Base-by-base conservation (phyloP, 306 rosid genomes). In the Fragaria ananassa region DNA sequence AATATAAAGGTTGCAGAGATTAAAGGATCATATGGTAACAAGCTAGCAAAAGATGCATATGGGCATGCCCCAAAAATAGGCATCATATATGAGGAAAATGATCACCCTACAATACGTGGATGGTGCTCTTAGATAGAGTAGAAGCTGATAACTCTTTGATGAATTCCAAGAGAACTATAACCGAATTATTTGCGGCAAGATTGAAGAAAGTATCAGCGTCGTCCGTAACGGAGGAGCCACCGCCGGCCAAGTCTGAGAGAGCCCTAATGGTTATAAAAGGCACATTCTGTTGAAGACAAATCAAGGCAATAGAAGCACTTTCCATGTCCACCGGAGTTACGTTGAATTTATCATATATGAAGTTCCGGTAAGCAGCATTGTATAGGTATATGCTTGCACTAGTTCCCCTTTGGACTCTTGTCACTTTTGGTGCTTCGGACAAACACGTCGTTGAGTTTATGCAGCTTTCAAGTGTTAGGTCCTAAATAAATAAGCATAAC, bases 361-460 rank as follows among this genome's bases (percentile, higher is more conserved):
- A 89, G 19, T 60, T 77, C 9, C 90, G 51, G 47, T 83, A 86
- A 11, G 90, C 87, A 0, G 82, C 76, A 37, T 72, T 53, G 49
- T 79, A 81, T 1, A 83, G 39, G 54, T 76, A 86, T 15, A 89
- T 68, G 71, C 87, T 71, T 19, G 82, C 79, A 58, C 90, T 86
- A 13, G 84, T 37, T 58, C 90, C 90, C 68, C 86, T 76, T 0
- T 77, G 8, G 11, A 86, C 90, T 7, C 82, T 69, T 10, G 31
- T 10, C 47, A 89, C 85, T 75, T 77, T 83, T 0, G 93, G 93
- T 29, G 39, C 72, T 3, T 63, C 71, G 1, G 83, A 51, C 67
- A 89, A 83, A 66, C 90, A 86, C 34, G 87, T 81, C 2, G 82
- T 85, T 45, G 87, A 29, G 83, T 89, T 85, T 47, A 85, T 17